phyloP scores from a whole-genome alignment of 2,329 filamentous ascomycete species.

The Arthroderma sp. region DNA sequence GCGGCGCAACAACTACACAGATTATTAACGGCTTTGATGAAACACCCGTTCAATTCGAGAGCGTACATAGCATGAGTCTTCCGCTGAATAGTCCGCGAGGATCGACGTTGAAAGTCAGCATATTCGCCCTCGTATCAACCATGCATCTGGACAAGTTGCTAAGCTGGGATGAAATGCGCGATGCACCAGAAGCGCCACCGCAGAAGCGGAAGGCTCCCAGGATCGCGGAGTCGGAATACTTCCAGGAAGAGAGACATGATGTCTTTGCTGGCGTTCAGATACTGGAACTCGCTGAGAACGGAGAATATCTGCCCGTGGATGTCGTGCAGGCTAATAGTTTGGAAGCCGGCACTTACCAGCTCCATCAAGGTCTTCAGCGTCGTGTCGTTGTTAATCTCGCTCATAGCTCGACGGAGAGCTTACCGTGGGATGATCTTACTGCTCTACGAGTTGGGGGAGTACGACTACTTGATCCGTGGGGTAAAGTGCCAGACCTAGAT shows the following conservation, averaged over 20 bases:
- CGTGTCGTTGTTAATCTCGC: slow-evolving; percentile 79
- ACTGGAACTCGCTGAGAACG: slow-evolving; percentile 79
- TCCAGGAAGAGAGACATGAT: slow-evolving; percentile 85
- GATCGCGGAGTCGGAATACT: slow-evolving; percentile 85
- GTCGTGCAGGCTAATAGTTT: slow-evolving; percentile 74
- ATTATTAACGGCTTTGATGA: slow-evolving; percentile 94
- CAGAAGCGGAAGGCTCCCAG: slow-evolving; percentile 52
- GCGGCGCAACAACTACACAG: slow-evolving; percentile 80
- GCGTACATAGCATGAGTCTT: slow-evolving; percentile 95
- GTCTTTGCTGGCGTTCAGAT: slow-evolving; percentile 79
- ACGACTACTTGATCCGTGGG: slow-evolving; percentile 69
- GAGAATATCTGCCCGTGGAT: slow-evolving; percentile 84
- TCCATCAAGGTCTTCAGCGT: slow-evolving; percentile 88
- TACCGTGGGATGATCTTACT: slow-evolving; percentile 79
- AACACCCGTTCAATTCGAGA: slow-evolving; percentile 83
- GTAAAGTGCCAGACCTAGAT: slow-evolving; percentile 71
- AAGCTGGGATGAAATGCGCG: slow-evolving; percentile 98
- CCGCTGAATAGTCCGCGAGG: slow-evolving; percentile 64
- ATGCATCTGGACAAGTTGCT: slow-evolving; percentile 96
- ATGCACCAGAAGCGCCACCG: slow-evolving; percentile 47
- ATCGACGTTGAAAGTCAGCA: slow-evolving; percentile 68
- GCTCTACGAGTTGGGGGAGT: slow-evolving; percentile 68
- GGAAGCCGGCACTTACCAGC: slow-evolving; percentile 82
- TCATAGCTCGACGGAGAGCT: slow-evolving; percentile 73
- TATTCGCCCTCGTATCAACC: slow-evolving; percentile 78